Base-by-base conservation (phyloP, 345 rosid species). In the Salix suchowensis region DNA sequence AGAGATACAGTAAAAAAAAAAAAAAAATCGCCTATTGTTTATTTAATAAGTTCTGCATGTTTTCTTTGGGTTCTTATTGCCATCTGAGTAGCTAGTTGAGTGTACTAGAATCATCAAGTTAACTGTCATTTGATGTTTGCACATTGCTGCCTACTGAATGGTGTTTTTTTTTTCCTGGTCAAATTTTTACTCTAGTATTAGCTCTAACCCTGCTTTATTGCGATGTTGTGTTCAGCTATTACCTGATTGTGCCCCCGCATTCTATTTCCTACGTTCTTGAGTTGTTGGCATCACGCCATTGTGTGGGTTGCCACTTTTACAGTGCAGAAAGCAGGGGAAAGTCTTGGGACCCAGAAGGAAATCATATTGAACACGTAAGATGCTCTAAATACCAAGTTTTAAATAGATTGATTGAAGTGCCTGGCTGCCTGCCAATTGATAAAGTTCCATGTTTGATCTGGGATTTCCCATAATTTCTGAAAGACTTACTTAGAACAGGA, bases 181-280 rank as follows among this genome's bases (percentile, higher is more conserved):
- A 12, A n/a, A 70, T 55, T 23, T 24, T 61, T 30, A 39, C 4
- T 42, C 16, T 19, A 15, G 55, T 54, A 37, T 24, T 8, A 36
- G 58, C 28, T 50, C 66, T 50, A 16, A 48, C 32, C n/a, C 13
- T 30, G 48, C 62, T 62, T 58, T 65, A 6, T 11, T 50, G 32
- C 52, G 42, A 72, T 54, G 32, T 36, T 66, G n/a, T 32, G 28
- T 82, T 89, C 90, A 93, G 97, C 97, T 96, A 70, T 88, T 89
- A 71, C 99, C 99, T 28, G 98, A 91, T 54, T 96, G 97, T 77
- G 96, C 98, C 71, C n/a, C 97, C 98, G 7, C 88, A 74, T 78
- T 96, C 99, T 23, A 91, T 91, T 65, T 74, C 86, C 79, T 96
- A 90, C 80, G 82, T 96, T 77, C 94, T 93, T 37, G 94, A 90